Evolutionary conservation across 75 land plant genomes (phyloP).

Genomic region (Picea sitchensis): DNA sequence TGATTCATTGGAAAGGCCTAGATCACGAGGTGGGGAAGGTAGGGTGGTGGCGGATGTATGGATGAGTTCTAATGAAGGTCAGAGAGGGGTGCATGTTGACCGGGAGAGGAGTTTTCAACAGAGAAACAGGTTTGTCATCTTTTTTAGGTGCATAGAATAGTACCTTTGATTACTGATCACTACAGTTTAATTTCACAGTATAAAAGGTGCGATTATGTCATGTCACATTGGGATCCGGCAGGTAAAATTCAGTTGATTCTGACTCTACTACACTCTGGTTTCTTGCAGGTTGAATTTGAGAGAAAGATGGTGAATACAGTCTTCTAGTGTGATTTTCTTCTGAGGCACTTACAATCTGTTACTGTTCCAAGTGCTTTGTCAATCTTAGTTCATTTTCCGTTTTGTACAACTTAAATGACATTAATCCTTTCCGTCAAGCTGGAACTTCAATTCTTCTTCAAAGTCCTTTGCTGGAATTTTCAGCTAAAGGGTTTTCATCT

Average conservation of each 20-base stretch:
- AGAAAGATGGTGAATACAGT: constrained; percentile 1
- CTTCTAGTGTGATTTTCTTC: neutral
- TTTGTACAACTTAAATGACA: neutral
- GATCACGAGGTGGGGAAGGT: constrained; percentile 35
- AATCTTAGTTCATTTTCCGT: neutral
- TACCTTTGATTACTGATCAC: too few species aligned
- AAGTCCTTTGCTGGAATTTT: neutral
- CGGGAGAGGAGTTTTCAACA: constrained; percentile 30
- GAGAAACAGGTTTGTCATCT: neutral
- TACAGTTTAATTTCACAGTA: too few species aligned
- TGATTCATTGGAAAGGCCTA: constrained; percentile 48
- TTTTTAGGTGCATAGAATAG: too few species aligned
- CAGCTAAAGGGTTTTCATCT: neutral
- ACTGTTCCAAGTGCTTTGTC: neutral
- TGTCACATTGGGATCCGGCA: neutral
- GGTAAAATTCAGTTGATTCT: neutral
- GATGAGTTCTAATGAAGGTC: constrained; percentile 37
- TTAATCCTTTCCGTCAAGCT: neutral
- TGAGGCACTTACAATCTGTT: neutral
- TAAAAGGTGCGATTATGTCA: neutral
- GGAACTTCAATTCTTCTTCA: neutral
- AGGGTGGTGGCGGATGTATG: constrained; percentile 25
- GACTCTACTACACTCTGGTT: neutral
- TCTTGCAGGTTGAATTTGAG: constrained; percentile 1
- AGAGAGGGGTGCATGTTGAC: constrained; percentile 27